Evolutionary conservation across 2,329 filamentous ascomycete genomes (phyloP), one percentile per base, ranked within the genome.

Genomic region (Neonectria punicea): DNA sequence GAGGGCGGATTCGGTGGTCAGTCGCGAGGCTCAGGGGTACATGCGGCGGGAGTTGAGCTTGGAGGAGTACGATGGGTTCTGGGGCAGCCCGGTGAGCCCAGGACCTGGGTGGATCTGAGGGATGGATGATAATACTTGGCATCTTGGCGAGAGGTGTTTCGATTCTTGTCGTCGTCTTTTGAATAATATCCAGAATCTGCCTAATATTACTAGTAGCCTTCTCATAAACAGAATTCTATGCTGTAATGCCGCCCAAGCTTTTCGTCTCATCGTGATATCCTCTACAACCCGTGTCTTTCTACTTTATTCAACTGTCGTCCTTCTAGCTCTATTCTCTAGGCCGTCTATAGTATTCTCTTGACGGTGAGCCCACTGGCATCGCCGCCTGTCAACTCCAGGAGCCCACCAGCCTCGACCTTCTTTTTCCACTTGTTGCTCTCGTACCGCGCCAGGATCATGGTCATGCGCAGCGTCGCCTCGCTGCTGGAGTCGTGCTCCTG

Each of bases 361-460:
- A 92, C 84, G 4, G 75, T 79, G 62, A 92, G 71, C 25, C 82
- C 79, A 1, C 86, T 87, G 34, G 81, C 78, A 2, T 80, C 76
- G 0, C 72, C 76, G 2, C 81, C 83, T 1, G 84, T 83, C 28
- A 89, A 68, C 68, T 84, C 84, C 8, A 90, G 55, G 41, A 86
- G 81, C 0, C 85, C 86, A 1, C 86, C 86, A 0, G 78, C 79
- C 76, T 92, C 89, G 14, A 93, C 81, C 77, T 87, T 89, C 82
- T 91, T 93, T 78, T 89, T 90, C 92, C 92, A 95, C 78, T 91
- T 93, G 22, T 82, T 87, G 68, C 90, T 90, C 81, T 94, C 92
- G 67, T 90, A 91, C 41, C 90, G 85, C 4, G 90, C 92, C 22
- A 93, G 82, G 13, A 95, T 91, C 63, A 95, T 83, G 0, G 92